These are phyloP conservation scores for Coprinopsis strossmayeri DNA, from an alignment of 768 basidiomycete genomes.

Conservation along the genomic window DNA sequence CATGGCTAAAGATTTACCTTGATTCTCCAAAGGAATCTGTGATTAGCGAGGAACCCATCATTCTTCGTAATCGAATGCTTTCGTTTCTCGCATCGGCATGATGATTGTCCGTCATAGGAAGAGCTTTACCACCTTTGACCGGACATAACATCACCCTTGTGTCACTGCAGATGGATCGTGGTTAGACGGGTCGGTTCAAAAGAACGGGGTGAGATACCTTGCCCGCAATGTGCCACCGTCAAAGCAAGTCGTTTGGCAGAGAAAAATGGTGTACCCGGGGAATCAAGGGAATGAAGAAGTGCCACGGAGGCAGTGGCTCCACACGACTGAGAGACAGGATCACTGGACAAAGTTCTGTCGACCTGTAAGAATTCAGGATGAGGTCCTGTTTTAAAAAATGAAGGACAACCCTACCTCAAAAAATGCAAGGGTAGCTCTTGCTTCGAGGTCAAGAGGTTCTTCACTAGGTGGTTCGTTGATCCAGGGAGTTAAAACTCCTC, in stretches of 20 bases:
- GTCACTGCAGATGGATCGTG: too few relatives aligned
- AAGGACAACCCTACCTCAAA: conserved; percentile 55
- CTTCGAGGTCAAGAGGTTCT: conserved; percentile 64
- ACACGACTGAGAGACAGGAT: conserved; percentile 63
- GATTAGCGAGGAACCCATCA: conserved; percentile 86
- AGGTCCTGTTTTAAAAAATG: conserved; percentile 1
- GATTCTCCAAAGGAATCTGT: conserved; percentile 95
- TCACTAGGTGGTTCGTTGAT: conserved; percentile 26
- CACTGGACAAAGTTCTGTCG: conserved; percentile 66
- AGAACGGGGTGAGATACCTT: too few relatives aligned
- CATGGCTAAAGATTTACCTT: conserved; percentile 38
- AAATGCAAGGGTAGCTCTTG: conserved; percentile 81
- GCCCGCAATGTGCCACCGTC: conserved; percentile 94
- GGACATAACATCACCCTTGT: conserved; percentile 83
- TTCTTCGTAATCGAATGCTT: conserved; percentile 73
- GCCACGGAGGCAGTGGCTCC: conserved; percentile 92
- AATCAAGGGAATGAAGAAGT: conserved; percentile 85
- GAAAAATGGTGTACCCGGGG: conserved; percentile 78
- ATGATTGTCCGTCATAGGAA: conserved; percentile 89
- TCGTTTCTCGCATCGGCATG: conserved; percentile 92
- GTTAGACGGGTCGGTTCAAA: too few relatives aligned
- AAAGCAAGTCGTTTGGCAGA: conserved; percentile 66
- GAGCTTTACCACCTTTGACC: conserved; percentile 63
- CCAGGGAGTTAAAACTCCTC: conserved; percentile 76
- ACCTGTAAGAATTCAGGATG: conserved; percentile 42